phyloP scores from a whole-genome alignment of 768 basidiomycete species.

The Tulasnella sp. region DNA sequence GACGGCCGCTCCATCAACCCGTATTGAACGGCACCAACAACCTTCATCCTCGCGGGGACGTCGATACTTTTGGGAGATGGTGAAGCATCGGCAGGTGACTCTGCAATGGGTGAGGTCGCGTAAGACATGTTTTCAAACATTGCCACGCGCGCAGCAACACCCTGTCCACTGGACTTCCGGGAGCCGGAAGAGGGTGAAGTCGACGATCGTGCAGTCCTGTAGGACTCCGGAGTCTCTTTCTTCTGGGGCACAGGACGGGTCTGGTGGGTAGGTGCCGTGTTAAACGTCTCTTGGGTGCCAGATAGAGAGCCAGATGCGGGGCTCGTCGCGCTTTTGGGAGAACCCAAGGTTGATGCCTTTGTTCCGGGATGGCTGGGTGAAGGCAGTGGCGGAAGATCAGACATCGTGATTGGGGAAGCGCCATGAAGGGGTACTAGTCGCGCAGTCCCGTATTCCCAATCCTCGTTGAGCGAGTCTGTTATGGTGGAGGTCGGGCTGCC shows the following conservation, averaged over 20 bases:
- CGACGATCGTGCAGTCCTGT: constrained; percentile 2
- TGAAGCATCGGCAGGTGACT: background rate
- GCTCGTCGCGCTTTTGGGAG: constrained; percentile 14
- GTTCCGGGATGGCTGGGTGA: too few species aligned
- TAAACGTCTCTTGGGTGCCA: constrained; percentile 7
- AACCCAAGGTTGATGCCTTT: constrained; percentile 10
- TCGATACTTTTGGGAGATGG: constrained; percentile 28
- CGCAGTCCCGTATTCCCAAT: background rate
- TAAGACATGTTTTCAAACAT: constrained; percentile 51
- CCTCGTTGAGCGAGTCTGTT: constrained; percentile 18
- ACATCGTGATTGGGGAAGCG: constrained; percentile 25
- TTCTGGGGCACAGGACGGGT: background rate
- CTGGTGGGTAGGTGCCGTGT: background rate
- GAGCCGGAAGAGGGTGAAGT: background rate
- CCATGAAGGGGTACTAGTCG: constrained; percentile 20
- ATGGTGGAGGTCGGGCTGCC: constrained; percentile 3
- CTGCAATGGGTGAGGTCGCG: constrained; percentile 20
- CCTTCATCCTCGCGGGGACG: background rate
- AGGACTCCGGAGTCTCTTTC: background rate
- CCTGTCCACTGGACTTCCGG: constrained; percentile 10
- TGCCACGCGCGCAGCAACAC: constrained; percentile 41
- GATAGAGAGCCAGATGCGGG: background rate
- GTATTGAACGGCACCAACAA: constrained; percentile 44
- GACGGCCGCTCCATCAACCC: constrained; percentile 51
- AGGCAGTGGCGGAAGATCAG: background rate